These are phyloP conservation scores for Chlorella vulgaris DNA, from an alignment of 139 green algal genomes.

Conservation along the genomic window DNA sequence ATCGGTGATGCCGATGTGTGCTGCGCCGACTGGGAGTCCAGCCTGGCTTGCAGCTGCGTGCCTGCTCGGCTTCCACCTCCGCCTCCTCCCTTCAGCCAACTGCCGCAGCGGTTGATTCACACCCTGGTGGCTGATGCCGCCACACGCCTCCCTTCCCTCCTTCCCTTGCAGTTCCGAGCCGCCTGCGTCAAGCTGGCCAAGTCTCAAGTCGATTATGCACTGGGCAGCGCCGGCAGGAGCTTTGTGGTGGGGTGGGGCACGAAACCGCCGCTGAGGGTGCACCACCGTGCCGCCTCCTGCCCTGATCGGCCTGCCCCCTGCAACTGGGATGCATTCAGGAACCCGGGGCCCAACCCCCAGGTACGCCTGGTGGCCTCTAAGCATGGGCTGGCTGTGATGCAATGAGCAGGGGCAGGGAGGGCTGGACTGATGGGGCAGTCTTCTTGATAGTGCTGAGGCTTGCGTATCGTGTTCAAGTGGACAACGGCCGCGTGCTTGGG, in stretches of 20 bases:
- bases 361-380: too few relatives aligned
- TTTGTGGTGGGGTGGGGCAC: slow-evolving; percentile 52
- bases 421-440: neutral
- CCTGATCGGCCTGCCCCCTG: slow-evolving; percentile 26
- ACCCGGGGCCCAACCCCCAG: slow-evolving; percentile 28
- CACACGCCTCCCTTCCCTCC: neutral
- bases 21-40: too few relatives aligned
- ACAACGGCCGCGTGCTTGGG: neutral
- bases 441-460: neutral
- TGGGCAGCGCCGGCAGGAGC: slow-evolving; percentile 38
- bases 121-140: neutral
- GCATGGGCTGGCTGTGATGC: neutral
- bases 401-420: neutral
- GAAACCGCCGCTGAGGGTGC: slow-evolving; percentile 16
- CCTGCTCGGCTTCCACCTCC: too few relatives aligned
- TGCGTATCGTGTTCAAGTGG: too few relatives aligned
- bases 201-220: slow-evolving; percentile 54
- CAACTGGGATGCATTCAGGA: slow-evolving; percentile 5
- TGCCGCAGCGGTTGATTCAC: neutral
- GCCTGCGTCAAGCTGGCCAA: slow-evolving; percentile 14
- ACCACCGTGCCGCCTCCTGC: slow-evolving; percentile 58
- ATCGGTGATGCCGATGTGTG: neutral
- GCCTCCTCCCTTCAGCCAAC: neutral
- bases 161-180: neutral
- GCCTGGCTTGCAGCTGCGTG: too few relatives aligned